phyloP scores from a whole-genome alignment of 2,329 filamentous ascomycete species.

The Phialophora verrucosa region DNA sequence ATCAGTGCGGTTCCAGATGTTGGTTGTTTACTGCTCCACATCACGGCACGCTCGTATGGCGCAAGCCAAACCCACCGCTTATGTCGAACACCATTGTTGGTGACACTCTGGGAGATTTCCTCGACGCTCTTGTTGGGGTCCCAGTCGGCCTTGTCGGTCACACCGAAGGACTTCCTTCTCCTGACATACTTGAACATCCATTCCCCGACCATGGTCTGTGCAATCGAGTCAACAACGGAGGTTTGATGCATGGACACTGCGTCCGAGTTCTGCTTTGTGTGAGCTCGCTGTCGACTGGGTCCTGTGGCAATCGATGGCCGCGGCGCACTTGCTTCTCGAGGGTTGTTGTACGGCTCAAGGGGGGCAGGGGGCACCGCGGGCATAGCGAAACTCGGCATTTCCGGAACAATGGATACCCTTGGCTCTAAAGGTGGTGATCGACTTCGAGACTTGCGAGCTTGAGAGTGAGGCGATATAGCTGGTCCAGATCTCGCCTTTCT shows the following conservation, averaged over 20 bases:
- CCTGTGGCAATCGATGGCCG: conserved; percentile 40
- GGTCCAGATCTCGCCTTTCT: conserved; percentile 83
- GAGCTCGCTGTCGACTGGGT: conserved; percentile 54
- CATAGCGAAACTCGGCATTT: conserved; percentile 44
- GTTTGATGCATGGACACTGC: conserved; percentile 69
- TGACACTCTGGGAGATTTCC: conserved; percentile 73
- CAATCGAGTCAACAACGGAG: conserved; percentile 92
- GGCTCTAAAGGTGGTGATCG: conserved; percentile 50
- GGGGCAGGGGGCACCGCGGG: conserved; percentile 28
- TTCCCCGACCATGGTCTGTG: conserved; percentile 97
- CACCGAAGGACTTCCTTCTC: conserved; percentile 83
- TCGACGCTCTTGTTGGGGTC: conserved; percentile 63
- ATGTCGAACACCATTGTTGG: conserved; percentile 72
- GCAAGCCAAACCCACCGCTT: conserved; percentile 99
- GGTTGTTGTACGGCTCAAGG: conserved; percentile 24
- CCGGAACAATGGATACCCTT: conserved; percentile 39
- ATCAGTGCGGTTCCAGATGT: conserved; percentile 83
- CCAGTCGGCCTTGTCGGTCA: conserved; percentile 65
- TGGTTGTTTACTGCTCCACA: conserved; percentile 98
- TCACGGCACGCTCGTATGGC: conserved; percentile 91
- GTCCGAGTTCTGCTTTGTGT: conserved; percentile 56
- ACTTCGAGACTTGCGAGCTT: conserved; percentile 48
- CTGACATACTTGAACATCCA: conserved; percentile 58
- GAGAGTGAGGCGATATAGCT: conserved; percentile 47
- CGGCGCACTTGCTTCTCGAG: conserved; percentile 37